These are phyloP conservation scores for Blastocystis sp. DNA, from an alignment of 352 stramenopile species.

Conservation along the genomic window DNA sequence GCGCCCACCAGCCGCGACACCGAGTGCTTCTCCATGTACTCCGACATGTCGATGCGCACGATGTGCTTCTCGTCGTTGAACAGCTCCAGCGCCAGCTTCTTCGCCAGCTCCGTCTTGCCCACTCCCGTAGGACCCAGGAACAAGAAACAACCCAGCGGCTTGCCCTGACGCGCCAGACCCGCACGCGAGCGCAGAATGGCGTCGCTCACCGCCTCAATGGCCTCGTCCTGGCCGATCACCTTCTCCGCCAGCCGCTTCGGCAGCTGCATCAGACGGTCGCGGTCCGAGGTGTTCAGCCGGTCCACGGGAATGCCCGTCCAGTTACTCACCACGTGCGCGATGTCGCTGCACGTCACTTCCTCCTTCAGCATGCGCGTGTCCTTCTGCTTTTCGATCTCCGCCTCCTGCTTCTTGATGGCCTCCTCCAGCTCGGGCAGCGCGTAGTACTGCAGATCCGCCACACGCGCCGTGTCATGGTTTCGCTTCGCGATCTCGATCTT, in stretches of 20 bases:
- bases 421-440: conserved; percentile 80
- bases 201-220: conserved; percentile 78
- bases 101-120: conserved; percentile 84
- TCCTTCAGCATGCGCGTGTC: conserved; percentile 64
- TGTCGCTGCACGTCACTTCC: conserved; percentile 73
- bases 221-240: conserved; percentile 82
- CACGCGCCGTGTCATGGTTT: conserved; percentile 81
- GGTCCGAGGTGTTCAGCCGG: conserved; percentile 70
- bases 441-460: conserved; percentile 87
- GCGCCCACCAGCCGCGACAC: conserved; percentile 81
- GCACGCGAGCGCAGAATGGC: conserved; percentile 80
- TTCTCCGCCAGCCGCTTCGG: conserved; percentile 73
- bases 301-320: conserved; percentile 79
- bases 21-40: conserved; percentile 91
- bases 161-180: conserved; percentile 71
- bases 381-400: conserved; percentile 62
- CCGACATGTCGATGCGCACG: conserved; percentile 88
- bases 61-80: conserved; percentile 88
- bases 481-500: conserved; percentile 84
- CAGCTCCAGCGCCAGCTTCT: conserved; percentile 81
- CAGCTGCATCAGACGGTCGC: conserved; percentile 72
- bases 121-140: conserved; percentile 88
- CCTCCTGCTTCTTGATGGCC: conserved; percentile 65
- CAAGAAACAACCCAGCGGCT: conserved; percentile 84
- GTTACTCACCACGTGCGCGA: conserved; percentile 74